Evolutionary conservation across 106 monocot genomes (phyloP), one percentile per base, ranked within the genome.

Genomic region (Dendrobium catenatum): DNA sequence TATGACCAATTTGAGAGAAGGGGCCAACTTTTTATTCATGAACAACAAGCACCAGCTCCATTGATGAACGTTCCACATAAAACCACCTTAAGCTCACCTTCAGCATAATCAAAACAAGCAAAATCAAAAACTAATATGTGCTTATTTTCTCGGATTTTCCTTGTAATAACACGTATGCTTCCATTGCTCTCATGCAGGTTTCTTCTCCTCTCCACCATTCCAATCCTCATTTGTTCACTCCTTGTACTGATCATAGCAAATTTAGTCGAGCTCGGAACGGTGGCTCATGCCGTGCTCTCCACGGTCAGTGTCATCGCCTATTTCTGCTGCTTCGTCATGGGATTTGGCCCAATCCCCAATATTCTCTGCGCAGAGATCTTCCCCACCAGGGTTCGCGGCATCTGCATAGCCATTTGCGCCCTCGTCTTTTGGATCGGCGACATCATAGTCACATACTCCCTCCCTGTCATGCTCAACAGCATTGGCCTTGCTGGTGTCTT

Each of bases 241-340:
- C n/a, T 85, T 54, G 48, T 88, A 24, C 79, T 90, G 46, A 85
- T 90, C n/a, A 16, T 90, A 42, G 68, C 86, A 40, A 90, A 90
- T 78, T 2, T 90, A 18, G 20, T 90, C 13, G 54, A 85, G 5
- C n/a, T 90, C 18, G 87, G 87, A 10, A 84, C 83, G 0, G 37
- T 88, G 7, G 77, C 58, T 20, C 90, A 90, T 47, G 90, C 90
- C 17, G 81, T 81, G 15, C 81, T 90, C 6, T 90, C 88, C 22
- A 90, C 90, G 3, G 15, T 67, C 19, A 85, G 87, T 19, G 90
- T 90, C 26, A 85, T 90, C 19, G 80, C 86, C n/a, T 90, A 90
- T 78, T 90, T 90, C 83, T 90, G 90, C 79, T 87, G 87, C 76
- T 90, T 90, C 0, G 90, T 90, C 11, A 90, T 84, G 81, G 90